Base-by-base conservation (phyloP, 2,329 filamentous ascomycete genomes). In the Ceratocystiopsis sp. region DNA sequence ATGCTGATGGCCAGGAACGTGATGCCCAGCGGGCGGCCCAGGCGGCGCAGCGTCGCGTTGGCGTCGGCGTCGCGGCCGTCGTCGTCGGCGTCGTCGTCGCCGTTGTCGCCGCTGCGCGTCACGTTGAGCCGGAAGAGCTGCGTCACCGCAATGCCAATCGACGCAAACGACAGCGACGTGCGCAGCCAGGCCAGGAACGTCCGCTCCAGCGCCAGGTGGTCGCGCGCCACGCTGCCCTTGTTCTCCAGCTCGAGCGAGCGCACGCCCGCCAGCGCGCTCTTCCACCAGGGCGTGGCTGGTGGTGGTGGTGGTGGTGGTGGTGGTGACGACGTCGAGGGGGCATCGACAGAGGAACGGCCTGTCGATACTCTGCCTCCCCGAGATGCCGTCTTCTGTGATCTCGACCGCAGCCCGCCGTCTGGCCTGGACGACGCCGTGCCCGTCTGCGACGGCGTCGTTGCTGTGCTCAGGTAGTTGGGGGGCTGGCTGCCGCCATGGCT, bases 121-220 rank as follows among this genome's bases (percentile, higher is more conserved):
- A 77, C 81, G 63, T 87, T 87, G 45, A 91, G 75, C 21, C 84
- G 79, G 63, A 91, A 89, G 40, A 91, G 73, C 58, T 91, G 84
- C 1, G 84, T 89, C 36, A 91, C 73, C 37, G 82, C 84, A 46
- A 91, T 82, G 45, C 84, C 84, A 51, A 91, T 89, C 33, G 74
- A 81, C 12, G 83, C 81, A 54, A 91, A 91, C 19, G 80, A 77
- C 34, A 91, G 70, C 3, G 80, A 86, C 3, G 84, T 91, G 42
- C 84, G 74, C 37, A 91, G 69, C 84, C 84, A 91, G 43, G 84
- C 84, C 32, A 91, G 73, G 59, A 89, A 91, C 0, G 84, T 91
- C 17, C 84, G 73, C 61, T 91, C 84, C 40, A 91, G 62, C 18
- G 84, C 84, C 44, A 91, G 64, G 62, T 91, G 84, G 59, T 91